Conservation (phyloP, 2,329 filamentous ascomycete species). For the Ilyonectria destructans region DNA sequence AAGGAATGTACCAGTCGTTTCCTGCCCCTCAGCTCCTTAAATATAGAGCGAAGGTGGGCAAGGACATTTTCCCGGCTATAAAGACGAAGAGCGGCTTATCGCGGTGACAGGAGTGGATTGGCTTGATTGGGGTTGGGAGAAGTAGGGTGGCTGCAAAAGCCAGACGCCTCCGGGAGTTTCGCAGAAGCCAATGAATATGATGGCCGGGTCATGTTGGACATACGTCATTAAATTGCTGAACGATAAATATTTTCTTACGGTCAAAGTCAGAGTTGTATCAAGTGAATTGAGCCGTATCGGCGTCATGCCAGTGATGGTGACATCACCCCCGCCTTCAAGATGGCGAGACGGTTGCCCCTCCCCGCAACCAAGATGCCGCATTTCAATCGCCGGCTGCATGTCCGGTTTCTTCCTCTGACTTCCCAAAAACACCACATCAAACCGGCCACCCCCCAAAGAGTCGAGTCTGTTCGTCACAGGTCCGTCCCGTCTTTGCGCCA, state of each 20-base stretch:
- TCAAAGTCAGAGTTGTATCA: no score
- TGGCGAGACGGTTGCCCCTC: slow-evolving; percentile 7
- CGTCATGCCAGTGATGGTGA: slow-evolving; percentile 20
- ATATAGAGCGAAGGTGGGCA: no score
- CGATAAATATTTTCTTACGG: no score
- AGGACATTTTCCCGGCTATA: no score
- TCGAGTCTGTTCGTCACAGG: background rate
- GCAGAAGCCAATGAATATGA: no score
- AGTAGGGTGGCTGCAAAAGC: no score
- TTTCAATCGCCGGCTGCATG: slow-evolving; percentile 1
- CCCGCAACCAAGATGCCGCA: slow-evolving; percentile 12
- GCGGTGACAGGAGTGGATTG: no score
- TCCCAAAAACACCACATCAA: slow-evolving; percentile 9
- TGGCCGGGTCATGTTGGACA: no score
- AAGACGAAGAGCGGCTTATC: no score
- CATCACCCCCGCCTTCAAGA: slow-evolving; percentile 21
- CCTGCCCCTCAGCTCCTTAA: slow-evolving; percentile 46
- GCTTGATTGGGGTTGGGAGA: no score
- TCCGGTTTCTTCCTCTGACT: slow-evolving; percentile 10
- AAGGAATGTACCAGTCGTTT: slow-evolving; percentile 55
- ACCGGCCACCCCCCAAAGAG: background rate
- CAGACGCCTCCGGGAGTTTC: no score
- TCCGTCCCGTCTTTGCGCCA: background rate
- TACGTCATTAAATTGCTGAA: no score
- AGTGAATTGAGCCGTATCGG: slow-evolving; percentile 1